Conservation (phyloP, 1,284 basidiomycete species). For the Polyporus tsugae region DNA sequence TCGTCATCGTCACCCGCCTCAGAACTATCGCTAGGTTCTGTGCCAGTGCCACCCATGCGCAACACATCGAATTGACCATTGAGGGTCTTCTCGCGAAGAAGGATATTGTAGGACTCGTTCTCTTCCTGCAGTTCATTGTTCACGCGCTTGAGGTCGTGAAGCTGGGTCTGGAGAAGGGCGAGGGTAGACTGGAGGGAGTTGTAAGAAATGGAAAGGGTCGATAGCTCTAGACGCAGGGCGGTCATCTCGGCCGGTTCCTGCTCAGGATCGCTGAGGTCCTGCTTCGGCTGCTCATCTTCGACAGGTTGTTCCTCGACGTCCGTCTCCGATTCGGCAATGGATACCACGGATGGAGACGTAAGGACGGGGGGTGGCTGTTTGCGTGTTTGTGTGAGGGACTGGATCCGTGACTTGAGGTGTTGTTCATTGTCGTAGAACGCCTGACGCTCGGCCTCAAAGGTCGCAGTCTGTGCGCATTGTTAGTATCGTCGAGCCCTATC, state of each 20-base stretch:
- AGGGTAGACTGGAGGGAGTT: conserved; percentile 81
- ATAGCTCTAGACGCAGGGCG: conserved; percentile 77
- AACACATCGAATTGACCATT: conserved; percentile 84
- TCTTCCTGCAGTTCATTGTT: conserved; percentile 89
- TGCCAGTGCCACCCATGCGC: conserved; percentile 61
- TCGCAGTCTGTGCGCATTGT: conserved; percentile 59
- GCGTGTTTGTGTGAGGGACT: conserved; percentile 74
- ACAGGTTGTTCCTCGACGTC: conserved; percentile 47
- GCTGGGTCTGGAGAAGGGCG: conserved; percentile 76
- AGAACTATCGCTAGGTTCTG: conserved; percentile 52
- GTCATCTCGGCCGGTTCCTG: conserved; percentile 86
- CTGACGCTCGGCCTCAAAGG: conserved; percentile 86
- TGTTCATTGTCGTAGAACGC: conserved; percentile 89
- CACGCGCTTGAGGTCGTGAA: conserved; percentile 80
- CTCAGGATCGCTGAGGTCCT: conserved; percentile 66
- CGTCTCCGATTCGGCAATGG: conserved; percentile 54
- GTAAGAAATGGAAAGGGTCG: conserved; percentile 83
- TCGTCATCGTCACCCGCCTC: conserved; percentile 59
- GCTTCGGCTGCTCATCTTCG: conserved; percentile 40
- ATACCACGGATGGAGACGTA: conserved; percentile 41
- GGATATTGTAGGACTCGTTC: conserved; percentile 94
- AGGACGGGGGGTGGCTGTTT: conserved; percentile 51
- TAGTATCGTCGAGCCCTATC: conserved; percentile 4
- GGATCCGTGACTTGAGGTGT: conserved; percentile 86
- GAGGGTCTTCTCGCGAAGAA: conserved; percentile 88